These are phyloP conservation scores for Lipomyces japonicus DNA, from an alignment of 805 yeast genomes.

Conservation along the genomic window DNA sequence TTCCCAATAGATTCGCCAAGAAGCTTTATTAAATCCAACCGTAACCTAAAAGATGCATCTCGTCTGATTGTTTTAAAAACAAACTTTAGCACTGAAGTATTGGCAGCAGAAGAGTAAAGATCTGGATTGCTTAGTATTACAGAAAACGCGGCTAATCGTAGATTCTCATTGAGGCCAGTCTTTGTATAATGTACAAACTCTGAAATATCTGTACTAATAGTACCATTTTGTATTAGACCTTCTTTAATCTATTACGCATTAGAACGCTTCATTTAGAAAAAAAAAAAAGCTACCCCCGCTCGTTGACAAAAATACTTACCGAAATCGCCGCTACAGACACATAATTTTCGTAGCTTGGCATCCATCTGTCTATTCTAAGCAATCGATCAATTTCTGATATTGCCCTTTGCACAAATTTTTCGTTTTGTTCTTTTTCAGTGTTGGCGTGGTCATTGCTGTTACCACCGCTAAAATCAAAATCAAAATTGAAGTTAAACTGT, in stretches of 20 bases:
- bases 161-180: constrained; percentile 46
- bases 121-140: constrained; percentile 64
- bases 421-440: not conserved
- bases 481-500: constrained; percentile 16
- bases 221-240: constrained; percentile 53
- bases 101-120: constrained; percentile 53
- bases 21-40: constrained; percentile 34
- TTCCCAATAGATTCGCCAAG: constrained; percentile 25
- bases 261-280: not conserved
- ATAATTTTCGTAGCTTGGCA: constrained; percentile 63
- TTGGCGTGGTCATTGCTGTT: not conserved
- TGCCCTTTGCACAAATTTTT: constrained; percentile 45
- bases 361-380: constrained; percentile 78
- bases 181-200: constrained; percentile 55
- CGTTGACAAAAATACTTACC: constrained; percentile 3
- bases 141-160: constrained; percentile 64
- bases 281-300: too few species aligned
- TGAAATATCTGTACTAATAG: constrained; percentile 50
- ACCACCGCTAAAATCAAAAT: constrained; percentile 19
- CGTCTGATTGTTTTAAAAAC: constrained; percentile 55
- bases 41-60: constrained; percentile 53
- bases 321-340: constrained; percentile 54
- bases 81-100: constrained; percentile 56
- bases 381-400: constrained; percentile 68
- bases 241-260: constrained; percentile 47